phyloP scores from a whole-genome alignment of 257 asterid genomes.

The Capsicum rhomboideum region DNA sequence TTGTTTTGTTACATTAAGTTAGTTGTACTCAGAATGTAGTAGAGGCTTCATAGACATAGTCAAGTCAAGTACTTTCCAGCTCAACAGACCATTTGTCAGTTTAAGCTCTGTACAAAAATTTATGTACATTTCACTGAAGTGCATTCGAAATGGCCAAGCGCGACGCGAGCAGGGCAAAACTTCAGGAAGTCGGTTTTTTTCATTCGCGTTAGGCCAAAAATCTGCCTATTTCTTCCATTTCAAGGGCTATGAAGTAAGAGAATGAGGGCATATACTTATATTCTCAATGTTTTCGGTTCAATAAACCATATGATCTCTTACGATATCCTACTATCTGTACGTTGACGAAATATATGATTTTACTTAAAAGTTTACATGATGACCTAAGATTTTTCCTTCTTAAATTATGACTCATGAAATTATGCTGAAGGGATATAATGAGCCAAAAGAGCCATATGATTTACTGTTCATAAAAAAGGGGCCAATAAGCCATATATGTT shows the following conservation, averaged over 20 bases:
- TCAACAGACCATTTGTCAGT: background rate
- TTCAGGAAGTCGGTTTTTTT: background rate
- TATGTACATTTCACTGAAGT: background rate
- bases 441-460: background rate
- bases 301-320: background rate
- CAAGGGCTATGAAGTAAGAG: background rate
- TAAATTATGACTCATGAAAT: background rate
- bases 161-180: background rate
- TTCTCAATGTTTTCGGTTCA: background rate
- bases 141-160: background rate
- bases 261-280: background rate
- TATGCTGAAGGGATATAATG: background rate
- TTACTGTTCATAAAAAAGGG: background rate
- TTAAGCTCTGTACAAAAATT: background rate
- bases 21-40: too few relatives aligned
- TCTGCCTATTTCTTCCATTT: background rate
- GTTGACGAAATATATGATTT: background rate
- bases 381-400: background rate
- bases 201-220: background rate
- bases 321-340: background rate
- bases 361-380: background rate
- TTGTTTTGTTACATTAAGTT: too few relatives aligned
- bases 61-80: background rate
- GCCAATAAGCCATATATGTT: background rate
- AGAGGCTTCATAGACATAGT: too few relatives aligned